Conservation (phyloP, 2,329 filamentous ascomycete species). For the Amauroascus niger region DNA sequence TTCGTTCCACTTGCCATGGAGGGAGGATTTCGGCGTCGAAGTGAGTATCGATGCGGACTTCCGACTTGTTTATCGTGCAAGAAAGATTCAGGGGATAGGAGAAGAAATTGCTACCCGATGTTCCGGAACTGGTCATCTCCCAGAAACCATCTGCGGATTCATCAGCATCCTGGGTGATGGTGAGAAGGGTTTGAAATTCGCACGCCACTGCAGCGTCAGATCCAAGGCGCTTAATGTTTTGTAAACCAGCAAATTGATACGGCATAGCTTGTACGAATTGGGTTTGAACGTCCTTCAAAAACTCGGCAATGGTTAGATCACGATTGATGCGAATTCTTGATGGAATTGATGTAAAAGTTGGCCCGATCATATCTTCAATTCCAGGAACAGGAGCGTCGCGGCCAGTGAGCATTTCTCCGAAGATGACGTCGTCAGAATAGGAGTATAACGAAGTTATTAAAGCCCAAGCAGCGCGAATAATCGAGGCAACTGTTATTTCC, state of each 20-base stretch:
- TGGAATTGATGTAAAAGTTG: constrained; percentile 35
- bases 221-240: constrained; percentile 43
- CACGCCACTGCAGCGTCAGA: constrained; percentile 33
- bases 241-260: constrained; percentile 48
- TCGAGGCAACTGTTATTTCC: constrained; percentile 23
- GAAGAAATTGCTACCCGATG: constrained; percentile 14
- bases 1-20: constrained; percentile 15
- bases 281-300: constrained; percentile 46
- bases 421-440: constrained; percentile 33
- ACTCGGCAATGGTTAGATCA: constrained; percentile 35
- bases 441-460: constrained; percentile 29
- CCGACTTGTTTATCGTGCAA: constrained; percentile 12
- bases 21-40: constrained; percentile 17
- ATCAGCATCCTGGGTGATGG: constrained; percentile 24
- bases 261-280: constrained; percentile 46
- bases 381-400: constrained; percentile 31
- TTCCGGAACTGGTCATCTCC: constrained; percentile 13
- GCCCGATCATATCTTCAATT: constrained; percentile 34
- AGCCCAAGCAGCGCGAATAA: constrained; percentile 34
- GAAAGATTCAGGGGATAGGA: constrained; percentile 16
- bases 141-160: constrained; percentile 16
- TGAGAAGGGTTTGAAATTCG: constrained; percentile 34
- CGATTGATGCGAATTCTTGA: constrained; percentile 28
- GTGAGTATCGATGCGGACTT: constrained; percentile 15
- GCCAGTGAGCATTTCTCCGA: constrained; percentile 35